Percentiles rank a stretch among this genome's conserved stretches.
These are phyloP conservation scores for Fusarium sp. DNA, from an alignment of 2,329 filamentous ascomycete genomes.

Conservation along the genomic window DNA sequence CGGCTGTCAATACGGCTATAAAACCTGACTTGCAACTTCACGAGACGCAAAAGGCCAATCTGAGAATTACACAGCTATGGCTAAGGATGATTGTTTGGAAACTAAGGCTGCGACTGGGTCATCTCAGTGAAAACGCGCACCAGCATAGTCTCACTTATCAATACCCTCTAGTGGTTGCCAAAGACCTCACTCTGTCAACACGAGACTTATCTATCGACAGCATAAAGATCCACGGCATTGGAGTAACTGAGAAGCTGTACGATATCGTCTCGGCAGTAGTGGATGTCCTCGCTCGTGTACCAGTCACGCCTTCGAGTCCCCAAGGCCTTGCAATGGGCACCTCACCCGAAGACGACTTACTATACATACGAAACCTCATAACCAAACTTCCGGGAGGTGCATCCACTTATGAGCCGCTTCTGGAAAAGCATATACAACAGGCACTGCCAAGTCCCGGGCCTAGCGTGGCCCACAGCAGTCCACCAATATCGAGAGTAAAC, in stretches of 20 bases:
- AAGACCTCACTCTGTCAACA: constrained; percentile 55
- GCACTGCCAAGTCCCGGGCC: constrained; percentile 47
- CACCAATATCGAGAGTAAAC: background rate
- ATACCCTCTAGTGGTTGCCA: constrained; percentile 58
- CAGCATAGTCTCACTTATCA: constrained; percentile 56
- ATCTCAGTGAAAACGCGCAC: constrained; percentile 52
- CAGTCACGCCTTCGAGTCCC: constrained; percentile 47
- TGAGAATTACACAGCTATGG: constrained; percentile 61
- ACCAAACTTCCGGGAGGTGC: constrained; percentile 54
- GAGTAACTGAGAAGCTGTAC: constrained; percentile 61
- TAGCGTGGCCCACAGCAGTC: constrained; percentile 8
- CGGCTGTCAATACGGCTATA: constrained; percentile 53
- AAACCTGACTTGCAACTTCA: constrained; percentile 50
- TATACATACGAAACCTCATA: constrained; percentile 55
- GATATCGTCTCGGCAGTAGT: constrained; percentile 60
- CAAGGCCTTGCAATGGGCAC: constrained; percentile 44
- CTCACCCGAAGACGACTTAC: constrained; percentile 54
- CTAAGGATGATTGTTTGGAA: constrained; percentile 61
- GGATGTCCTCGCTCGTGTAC: constrained; percentile 59
- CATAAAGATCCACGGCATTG: constrained; percentile 59
- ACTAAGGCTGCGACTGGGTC: constrained; percentile 57
- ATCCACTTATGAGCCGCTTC: constrained; percentile 54
- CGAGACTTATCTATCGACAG: constrained; percentile 54
- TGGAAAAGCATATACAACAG: constrained; percentile 57
- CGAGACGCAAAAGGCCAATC: constrained; percentile 60